phyloP scores from a whole-genome alignment of 192 early-diverging fungal genomes.

The Umbelopsis sp. region DNA sequence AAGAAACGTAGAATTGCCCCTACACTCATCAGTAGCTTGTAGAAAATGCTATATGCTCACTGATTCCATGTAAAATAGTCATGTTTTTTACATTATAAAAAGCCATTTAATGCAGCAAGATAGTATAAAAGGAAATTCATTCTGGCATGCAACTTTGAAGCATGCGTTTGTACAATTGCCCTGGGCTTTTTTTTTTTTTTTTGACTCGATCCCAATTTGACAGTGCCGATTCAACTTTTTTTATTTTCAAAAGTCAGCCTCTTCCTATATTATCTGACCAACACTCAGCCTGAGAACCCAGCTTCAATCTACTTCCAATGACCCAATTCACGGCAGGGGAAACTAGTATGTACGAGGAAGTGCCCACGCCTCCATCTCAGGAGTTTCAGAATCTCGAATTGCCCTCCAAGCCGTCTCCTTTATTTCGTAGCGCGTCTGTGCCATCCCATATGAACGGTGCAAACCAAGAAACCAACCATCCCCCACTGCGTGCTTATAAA shows the following conservation, averaged over 20 bases:
- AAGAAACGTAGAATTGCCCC: conserved; percentile 36
- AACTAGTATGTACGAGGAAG: conserved; percentile 10
- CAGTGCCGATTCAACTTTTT: not conserved
- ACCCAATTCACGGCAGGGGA: conserved; percentile 15
- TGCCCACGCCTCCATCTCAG: not conserved
- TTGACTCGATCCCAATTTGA: conserved; percentile 2
- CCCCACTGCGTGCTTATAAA: not conserved
- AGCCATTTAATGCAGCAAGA: not conserved
- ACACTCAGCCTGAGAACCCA: not conserved
- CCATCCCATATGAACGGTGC: not conserved
- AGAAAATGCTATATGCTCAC: not conserved
- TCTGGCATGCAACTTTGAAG: not conserved
- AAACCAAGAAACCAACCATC: not conserved
- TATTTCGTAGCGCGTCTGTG: conserved; percentile 4
- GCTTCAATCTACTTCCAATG: not conserved
- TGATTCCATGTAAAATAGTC: not conserved
- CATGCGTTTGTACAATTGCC: not conserved
- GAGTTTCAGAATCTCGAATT: not conserved
- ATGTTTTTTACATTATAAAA: not conserved
- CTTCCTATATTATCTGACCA: not conserved
- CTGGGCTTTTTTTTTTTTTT: not conserved
- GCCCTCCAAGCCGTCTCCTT: not conserved
- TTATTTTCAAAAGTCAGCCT: not conserved
- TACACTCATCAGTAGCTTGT: conserved; percentile 25
- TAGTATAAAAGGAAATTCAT: not conserved